Conservation (phyloP, 352 stramenopile genomes). For the Phytophthora agathidicida region DNA sequence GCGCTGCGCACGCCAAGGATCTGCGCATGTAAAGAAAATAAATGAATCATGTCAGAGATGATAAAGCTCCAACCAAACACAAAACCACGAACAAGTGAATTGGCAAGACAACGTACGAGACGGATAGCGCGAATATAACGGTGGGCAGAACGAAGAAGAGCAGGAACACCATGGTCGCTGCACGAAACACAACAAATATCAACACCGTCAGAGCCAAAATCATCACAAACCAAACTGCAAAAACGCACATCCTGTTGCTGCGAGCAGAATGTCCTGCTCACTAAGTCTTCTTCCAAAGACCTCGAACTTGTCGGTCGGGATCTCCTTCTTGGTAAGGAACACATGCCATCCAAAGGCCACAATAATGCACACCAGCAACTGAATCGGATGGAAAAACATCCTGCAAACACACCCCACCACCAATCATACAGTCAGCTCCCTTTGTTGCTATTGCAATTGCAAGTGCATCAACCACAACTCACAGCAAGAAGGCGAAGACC, state of each 20-base stretch:
- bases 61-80: background rate
- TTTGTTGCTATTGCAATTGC: background rate
- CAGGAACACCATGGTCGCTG: conserved; percentile 73
- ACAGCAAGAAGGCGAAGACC: conserved; percentile 74
- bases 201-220: conserved; percentile 7
- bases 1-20: conserved; percentile 47
- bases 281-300: conserved; percentile 59
- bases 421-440: background rate
- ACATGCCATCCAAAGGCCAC: conserved; percentile 69
- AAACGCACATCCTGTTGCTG: conserved; percentile 64
- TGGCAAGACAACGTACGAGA: conserved; percentile 44
- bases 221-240: background rate
- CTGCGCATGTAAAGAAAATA: conserved; percentile 19
- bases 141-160: conserved; percentile 77
- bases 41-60: conserved; percentile 5
- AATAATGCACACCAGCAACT: conserved; percentile 67
- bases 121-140: conserved; percentile 70
- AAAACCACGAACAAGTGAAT: background rate
- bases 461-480: background rate
- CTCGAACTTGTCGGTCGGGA: conserved; percentile 53
- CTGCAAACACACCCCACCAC: conserved; percentile 33
- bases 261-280: conserved; percentile 69
- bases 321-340: conserved; percentile 66
- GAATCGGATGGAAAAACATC: conserved; percentile 75
- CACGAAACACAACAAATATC: conserved; percentile 3